These are phyloP conservation scores for Fagus crenata DNA, from an alignment of 306 rosid genomes.

Conservation along the genomic window DNA sequence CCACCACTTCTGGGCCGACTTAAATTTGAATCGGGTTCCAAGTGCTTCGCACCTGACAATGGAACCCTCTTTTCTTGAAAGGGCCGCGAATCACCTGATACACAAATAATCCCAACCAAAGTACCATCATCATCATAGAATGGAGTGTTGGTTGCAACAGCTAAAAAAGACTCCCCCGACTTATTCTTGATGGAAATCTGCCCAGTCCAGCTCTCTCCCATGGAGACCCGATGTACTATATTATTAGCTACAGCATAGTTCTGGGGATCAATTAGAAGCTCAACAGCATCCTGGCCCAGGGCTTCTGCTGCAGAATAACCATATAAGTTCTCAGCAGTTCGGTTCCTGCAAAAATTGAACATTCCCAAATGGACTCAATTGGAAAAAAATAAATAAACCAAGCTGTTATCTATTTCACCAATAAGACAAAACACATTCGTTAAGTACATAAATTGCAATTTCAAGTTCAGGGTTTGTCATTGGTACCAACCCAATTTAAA, in stretches of 20 bases:
- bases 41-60: constrained; percentile 26
- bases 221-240: constrained; percentile 52
- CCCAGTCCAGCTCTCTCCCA: constrained; percentile 92
- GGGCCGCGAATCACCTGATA: constrained; percentile 67
- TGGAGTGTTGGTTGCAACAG: constrained; percentile 63
- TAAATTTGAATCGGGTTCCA: constrained; percentile 46
- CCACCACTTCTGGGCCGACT: constrained; percentile 46
- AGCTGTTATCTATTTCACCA: constrained; percentile 1
- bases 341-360: constrained; percentile 69
- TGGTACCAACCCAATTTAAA: constrained; percentile 13
- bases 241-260: constrained; percentile 51
- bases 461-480: constrained; percentile 11
- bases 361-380: constrained; percentile 19
- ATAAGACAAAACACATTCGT: constrained; percentile 19
- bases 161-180: constrained; percentile 63
- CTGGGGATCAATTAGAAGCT: constrained; percentile 62
- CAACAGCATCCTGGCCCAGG: constrained; percentile 63
- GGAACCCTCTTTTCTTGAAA: constrained; percentile 60
- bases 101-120: constrained; percentile 72
- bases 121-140: constrained; percentile 78
- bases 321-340: constrained; percentile 73
- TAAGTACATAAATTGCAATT: constrained; percentile 1
- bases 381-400: constrained; percentile 4
- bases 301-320: constrained; percentile 88
- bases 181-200: constrained; percentile 79